Evolutionary conservation across 208 protist species (phyloP).

Genomic region (Trypanosoma vivax): DNA sequence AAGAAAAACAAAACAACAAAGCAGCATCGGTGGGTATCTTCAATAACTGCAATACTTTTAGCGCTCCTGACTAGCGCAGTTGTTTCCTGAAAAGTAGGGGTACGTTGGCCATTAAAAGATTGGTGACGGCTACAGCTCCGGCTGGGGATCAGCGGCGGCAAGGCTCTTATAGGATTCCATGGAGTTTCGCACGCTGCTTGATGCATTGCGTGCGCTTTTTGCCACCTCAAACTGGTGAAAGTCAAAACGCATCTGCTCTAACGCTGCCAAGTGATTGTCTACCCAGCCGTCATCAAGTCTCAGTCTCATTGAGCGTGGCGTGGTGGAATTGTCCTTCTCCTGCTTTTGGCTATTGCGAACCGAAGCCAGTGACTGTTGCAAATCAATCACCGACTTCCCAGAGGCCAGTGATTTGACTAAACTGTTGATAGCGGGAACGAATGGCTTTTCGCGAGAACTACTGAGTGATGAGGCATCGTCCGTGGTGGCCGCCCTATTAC

Average conservation of each 20-base stretch:
- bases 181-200: not conserved
- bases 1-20: no score
- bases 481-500: no score
- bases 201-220: constrained; percentile 18
- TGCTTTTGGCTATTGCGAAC: not conserved
- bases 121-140: no score
- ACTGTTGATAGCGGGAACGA: no score
- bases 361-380: not conserved
- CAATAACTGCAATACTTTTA: no score
- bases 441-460: no score
- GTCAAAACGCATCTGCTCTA: constrained; percentile 28
- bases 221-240: constrained; percentile 18
- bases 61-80: no score
- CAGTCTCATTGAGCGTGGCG: constrained; percentile 2
- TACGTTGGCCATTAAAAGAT: no score
- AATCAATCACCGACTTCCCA: not conserved
- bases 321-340: constrained; percentile 4
- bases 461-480: no score
- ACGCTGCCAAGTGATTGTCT: constrained; percentile 12
- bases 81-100: no score
- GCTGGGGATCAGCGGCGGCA: not conserved
- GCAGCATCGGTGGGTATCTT: no score
- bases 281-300: constrained; percentile 21
- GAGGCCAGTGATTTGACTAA: no score
- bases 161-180: not conserved